phyloP scores from a whole-genome alignment of 495 filamentous ascomycete genomes.

The Podospora fimiseda region DNA sequence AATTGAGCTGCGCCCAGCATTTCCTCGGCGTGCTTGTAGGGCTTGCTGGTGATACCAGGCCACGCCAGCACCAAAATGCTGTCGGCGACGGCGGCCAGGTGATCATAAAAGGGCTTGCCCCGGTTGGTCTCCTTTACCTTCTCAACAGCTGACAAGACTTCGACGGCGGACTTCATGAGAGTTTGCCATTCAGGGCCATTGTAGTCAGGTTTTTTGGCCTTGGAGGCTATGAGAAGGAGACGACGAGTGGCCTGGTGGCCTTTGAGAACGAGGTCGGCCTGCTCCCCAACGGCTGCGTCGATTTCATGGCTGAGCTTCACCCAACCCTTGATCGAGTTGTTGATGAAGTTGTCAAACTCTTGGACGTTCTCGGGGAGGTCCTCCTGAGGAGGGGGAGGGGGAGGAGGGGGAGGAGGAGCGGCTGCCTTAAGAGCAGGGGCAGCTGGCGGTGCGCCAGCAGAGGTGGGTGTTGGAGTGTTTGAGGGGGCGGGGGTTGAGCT shows the following conservation, averaged over 20 bases:
- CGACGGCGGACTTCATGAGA: conserved; percentile 71
- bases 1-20: conserved; percentile 74
- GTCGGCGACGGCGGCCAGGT: conserved; percentile 80
- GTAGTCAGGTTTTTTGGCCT: conserved; percentile 83
- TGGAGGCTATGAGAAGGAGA: conserved; percentile 81
- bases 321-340: conserved; percentile 67
- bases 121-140: conserved; percentile 75
- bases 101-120: conserved; percentile 60
- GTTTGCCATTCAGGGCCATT: conserved; percentile 51
- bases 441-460: conserved; percentile 28
- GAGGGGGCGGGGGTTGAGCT: conserved; percentile 22
- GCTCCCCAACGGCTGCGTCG: conserved; percentile 71
- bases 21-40: conserved; percentile 73
- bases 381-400: conserved; percentile 42
- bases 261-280: conserved; percentile 43
- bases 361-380: conserved; percentile 69
- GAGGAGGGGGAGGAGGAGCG: conserved; percentile 20
- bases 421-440: conserved; percentile 10
- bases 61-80: conserved; percentile 80
- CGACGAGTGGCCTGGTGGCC: conserved; percentile 76
- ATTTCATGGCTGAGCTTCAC: conserved; percentile 70
- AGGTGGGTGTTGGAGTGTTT: neutral
- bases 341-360: conserved; percentile 79
- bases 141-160: conserved; percentile 65
- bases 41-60: conserved; percentile 73